phyloP scores from a whole-genome alignment of 2,329 filamentous ascomycete species.

The Beauveria australis region DNA sequence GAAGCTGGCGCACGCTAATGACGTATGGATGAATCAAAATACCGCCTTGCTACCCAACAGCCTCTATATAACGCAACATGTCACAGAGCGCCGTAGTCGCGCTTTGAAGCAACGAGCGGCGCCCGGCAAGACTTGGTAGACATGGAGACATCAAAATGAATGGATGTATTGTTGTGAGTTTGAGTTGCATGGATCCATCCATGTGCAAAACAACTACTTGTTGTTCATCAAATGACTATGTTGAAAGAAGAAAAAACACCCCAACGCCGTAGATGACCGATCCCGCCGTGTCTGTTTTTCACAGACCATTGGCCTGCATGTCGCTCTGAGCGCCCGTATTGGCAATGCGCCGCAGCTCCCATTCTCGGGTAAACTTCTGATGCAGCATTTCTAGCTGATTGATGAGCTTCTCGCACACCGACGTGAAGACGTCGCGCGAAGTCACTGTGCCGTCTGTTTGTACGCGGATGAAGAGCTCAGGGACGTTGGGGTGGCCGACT shows the following conservation, averaged over 20 bases:
- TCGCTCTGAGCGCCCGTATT: conserved; percentile 52
- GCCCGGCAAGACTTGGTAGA: background rate
- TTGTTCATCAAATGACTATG: conserved; percentile 7
- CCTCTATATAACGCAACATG: background rate
- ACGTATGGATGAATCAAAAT: background rate
- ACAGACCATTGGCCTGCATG: conserved; percentile 29
- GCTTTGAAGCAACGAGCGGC: background rate
- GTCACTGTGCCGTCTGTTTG: conserved; percentile 85
- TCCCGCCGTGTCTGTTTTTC: background rate
- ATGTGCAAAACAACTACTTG: background rate
- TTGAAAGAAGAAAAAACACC: conserved; percentile 16
- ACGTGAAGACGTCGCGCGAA: conserved; percentile 80
- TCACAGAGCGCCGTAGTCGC: background rate
- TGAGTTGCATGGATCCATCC: background rate
- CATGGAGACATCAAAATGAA: background rate
- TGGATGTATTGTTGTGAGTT: background rate
- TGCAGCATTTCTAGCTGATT: conserved; percentile 71
- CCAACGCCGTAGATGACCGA: conserved; percentile 8
- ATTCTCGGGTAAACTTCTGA: conserved; percentile 87
- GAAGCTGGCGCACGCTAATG: background rate
- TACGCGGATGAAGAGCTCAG: conserved; percentile 63
- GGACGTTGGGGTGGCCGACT: conserved; percentile 53
- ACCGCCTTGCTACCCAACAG: background rate
- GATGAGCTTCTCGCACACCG: conserved; percentile 75
- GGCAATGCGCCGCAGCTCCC: conserved; percentile 79